Evolutionary conservation across 129 eudicot genomes (phyloP).

Genomic region (Flaveria robusta): DNA sequence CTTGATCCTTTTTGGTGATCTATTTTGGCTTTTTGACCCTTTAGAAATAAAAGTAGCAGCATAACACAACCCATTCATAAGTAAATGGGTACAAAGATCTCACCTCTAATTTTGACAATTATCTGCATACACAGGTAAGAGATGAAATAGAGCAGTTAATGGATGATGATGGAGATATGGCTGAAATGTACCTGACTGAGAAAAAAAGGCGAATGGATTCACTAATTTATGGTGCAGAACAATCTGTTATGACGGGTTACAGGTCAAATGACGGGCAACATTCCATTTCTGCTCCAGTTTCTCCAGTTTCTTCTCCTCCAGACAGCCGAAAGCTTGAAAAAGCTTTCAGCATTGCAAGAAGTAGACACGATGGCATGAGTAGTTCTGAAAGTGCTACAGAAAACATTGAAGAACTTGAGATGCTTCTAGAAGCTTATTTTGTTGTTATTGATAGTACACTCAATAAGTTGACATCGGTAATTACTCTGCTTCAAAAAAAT

Average conservation of each 20-base stretch:
- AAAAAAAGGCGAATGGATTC: constrained; percentile 77
- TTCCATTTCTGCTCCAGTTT: constrained; percentile 86
- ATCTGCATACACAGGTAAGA: constrained; percentile 61
- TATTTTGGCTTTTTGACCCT: neutral
- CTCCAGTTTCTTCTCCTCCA: constrained; percentile 88
- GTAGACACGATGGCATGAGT: constrained; percentile 78
- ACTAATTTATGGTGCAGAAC: constrained; percentile 57
- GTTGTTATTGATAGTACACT: constrained; percentile 90
- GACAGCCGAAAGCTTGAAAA: constrained; percentile 73
- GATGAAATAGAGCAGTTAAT: constrained; percentile 99
- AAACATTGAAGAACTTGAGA: constrained; percentile 82
- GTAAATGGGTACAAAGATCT: neutral
- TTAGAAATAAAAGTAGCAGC: neutral
- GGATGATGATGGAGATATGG: constrained; percentile 99
- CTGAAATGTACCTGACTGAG: constrained; percentile 99
- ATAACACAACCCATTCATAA: neutral
- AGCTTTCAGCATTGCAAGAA: constrained; percentile 71
- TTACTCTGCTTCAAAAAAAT: constrained; percentile 2
- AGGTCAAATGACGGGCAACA: constrained; percentile 61
- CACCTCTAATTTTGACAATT: constrained; percentile 11
- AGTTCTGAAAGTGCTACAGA: constrained; percentile 73
- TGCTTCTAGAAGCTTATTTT: constrained; percentile 96
- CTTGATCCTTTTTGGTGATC: neutral
- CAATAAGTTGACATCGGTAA: constrained; percentile 90
- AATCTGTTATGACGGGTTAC: constrained; percentile 59